Evolutionary conservation across 1,284 basidiomycete genomes (phyloP).

Genomic region (Ceratorhiza oryzae-sativae): DNA sequence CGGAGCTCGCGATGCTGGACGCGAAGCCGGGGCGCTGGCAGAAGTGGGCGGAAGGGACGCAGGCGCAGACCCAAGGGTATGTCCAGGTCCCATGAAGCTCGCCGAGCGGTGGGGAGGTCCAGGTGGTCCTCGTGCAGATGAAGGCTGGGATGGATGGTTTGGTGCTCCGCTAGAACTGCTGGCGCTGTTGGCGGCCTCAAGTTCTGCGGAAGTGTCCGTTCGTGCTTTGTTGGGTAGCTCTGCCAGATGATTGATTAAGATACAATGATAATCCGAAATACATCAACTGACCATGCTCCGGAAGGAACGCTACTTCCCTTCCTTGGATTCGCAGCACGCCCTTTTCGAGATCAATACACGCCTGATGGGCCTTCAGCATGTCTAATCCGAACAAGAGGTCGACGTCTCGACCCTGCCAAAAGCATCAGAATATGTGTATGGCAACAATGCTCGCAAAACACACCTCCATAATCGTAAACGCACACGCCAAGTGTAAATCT

Average conservation of each 20-base stretch:
- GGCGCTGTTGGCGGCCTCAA: slow-evolving; percentile 19
- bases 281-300: slow-evolving; percentile 76
- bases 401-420: slow-evolving; percentile 79
- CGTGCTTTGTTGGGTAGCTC: slow-evolving; percentile 79
- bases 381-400: slow-evolving; percentile 96
- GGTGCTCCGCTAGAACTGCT: slow-evolving; percentile 22
- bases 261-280: not conserved
- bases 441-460: not conserved
- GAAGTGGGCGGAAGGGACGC: not conserved
- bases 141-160: not conserved
- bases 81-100: slow-evolving; percentile 16
- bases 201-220: slow-evolving; percentile 43
- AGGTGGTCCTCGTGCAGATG: not conserved
- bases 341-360: slow-evolving; percentile 90
- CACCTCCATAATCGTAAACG: slow-evolving; percentile 94
- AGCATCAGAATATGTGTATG: not conserved
- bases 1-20: too few species aligned
- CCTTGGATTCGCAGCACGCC: slow-evolving; percentile 88
- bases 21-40: too few species aligned
- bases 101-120: not conserved
- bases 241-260: slow-evolving; percentile 9
- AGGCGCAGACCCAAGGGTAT: not conserved
- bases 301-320: slow-evolving; percentile 84
- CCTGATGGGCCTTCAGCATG: slow-evolving; percentile 98
- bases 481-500: slow-evolving; percentile 84